Evolutionary conservation across 2,329 filamentous ascomycete species (phyloP).

Genomic region (Nemania abortiva): DNA sequence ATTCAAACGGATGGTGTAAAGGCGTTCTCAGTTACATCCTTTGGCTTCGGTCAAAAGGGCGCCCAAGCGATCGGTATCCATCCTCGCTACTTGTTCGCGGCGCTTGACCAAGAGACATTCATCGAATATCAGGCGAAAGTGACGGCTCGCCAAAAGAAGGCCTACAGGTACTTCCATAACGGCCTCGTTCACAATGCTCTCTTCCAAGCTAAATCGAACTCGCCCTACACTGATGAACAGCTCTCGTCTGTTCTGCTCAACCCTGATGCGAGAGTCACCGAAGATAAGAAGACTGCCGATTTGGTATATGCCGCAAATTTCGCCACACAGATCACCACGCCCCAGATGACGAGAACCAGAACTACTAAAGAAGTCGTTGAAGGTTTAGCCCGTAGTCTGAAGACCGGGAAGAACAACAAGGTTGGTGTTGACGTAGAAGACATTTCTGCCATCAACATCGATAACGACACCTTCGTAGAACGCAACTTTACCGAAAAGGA

Average conservation of each 20-base stretch:
- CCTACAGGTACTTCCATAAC: constrained; percentile 98
- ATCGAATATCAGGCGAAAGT: constrained; percentile 88
- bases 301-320: constrained; percentile 79
- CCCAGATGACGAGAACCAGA: constrained; percentile 62
- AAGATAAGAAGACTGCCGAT: constrained; percentile 87
- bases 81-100: constrained; percentile 90
- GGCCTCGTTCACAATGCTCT: constrained; percentile 97
- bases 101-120: constrained; percentile 89
- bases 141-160: constrained; percentile 94
- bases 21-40: constrained; percentile 98
- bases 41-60: constrained; percentile 99
- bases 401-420: constrained; percentile 70
- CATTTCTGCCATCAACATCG: constrained; percentile 86
- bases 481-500: constrained; percentile 92
- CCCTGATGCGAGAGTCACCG: constrained; percentile 85
- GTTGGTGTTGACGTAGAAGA: constrained; percentile 96
- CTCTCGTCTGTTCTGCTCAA: constrained; percentile 92
- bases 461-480: constrained; percentile 93
- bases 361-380: constrained; percentile 82
- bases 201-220: constrained; percentile 93
- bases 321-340: constrained; percentile 70
- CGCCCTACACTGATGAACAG: constrained; percentile 90
- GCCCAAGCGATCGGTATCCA: constrained; percentile 97
- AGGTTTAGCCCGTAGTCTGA: constrained; percentile 74
- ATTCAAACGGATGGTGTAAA: constrained; percentile 99